Evolutionary conservation across 352 stramenopile genomes (phyloP).

Genomic region (Globisporangium yorkense): DNA sequence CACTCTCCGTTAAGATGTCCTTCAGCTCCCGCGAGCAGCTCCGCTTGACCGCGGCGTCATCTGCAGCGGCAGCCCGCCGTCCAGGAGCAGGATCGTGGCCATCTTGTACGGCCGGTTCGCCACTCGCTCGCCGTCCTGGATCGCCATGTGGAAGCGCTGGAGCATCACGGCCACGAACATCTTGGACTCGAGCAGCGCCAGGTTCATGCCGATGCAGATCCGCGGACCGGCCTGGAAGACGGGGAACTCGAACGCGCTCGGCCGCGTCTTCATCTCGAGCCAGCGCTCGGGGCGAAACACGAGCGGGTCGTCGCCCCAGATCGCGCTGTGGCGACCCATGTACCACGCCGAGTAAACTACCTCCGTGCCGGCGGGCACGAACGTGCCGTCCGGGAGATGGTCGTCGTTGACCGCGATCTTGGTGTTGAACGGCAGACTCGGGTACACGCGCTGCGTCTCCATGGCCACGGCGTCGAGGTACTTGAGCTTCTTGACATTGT

Average conservation of each 20-base stretch:
- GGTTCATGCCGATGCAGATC: slow-evolving; percentile 67
- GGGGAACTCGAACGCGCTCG: slow-evolving; percentile 61
- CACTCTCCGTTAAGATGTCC: too few relatives aligned
- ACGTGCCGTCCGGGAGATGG: slow-evolving; percentile 33
- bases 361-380: slow-evolving; percentile 15
- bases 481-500: slow-evolving; percentile 46
- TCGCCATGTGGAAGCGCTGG: background rate
- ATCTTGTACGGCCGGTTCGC: background rate
- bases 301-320: slow-evolving; percentile 50
- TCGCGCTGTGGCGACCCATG: background rate
- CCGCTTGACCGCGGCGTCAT: background rate
- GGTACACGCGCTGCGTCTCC: slow-evolving; percentile 18
- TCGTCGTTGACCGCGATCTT: slow-evolving; percentile 26
- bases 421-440: slow-evolving; percentile 23
- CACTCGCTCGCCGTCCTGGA: slow-evolving; percentile 5
- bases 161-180: slow-evolving; percentile 34
- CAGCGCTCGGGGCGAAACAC: slow-evolving; percentile 61
- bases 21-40: background rate
- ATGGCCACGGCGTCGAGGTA: slow-evolving; percentile 36
- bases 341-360: background rate
- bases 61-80: background rate
- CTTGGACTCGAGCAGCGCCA: slow-evolving; percentile 59
- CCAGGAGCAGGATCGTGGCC: background rate
- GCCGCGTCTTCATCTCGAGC: slow-evolving; percentile 45
- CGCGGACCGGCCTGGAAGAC: slow-evolving; percentile 66